Base-by-base conservation (phyloP, 2,329 filamentous ascomycete species). In the Pyrenochaeta sp. region DNA sequence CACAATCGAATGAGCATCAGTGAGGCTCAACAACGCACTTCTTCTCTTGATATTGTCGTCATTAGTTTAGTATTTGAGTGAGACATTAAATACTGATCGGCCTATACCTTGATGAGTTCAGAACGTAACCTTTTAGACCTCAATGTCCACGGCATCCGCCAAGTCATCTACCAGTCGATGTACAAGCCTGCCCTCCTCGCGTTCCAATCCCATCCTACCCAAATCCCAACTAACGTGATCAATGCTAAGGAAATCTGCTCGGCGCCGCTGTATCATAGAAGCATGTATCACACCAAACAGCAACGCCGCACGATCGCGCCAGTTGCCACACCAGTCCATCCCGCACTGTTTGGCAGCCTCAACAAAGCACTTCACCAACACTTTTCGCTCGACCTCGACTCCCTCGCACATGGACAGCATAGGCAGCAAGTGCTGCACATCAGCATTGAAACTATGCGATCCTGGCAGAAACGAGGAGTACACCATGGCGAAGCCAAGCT, bases 91-190 rank as follows among this genome's bases (percentile, higher is more conserved):
- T 29, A 17, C 37, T 49, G 29, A 45, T 27, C 27, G 36, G 33
- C 37, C n/a, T 36, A 21, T 18, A 39, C 49, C 43, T 41, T 35
- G 27, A 44, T 48, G 48, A 48, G 48, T 23, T 27, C 32, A 27
- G n/a, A n/a, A n/a, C n/a, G n/a, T n/a, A n/a, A 37, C 35, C 9
- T 37, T 20, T 39, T 12, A 39, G 18, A 39, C n/a, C 18, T 39
- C 21, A 15, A 39, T 20, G 18, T 14, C 21, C 36, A 39, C 6
- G 18, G 20, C 36, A 39, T 39, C 36, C 17, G 7, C 36, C 36
- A 39, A 21, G 17, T 21, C 36, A 21, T 21, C 36, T 6, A 20
- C 36, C 20, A 39, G n/a, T 20, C 36, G 36, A 9, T 20, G 11
- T 23, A 11, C 3, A 21, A 11, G 36, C 36, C n/a, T n/a, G 14